phyloP scores from a whole-genome alignment of 1,139 yeast species.

The Neolecta irregularis region DNA sequence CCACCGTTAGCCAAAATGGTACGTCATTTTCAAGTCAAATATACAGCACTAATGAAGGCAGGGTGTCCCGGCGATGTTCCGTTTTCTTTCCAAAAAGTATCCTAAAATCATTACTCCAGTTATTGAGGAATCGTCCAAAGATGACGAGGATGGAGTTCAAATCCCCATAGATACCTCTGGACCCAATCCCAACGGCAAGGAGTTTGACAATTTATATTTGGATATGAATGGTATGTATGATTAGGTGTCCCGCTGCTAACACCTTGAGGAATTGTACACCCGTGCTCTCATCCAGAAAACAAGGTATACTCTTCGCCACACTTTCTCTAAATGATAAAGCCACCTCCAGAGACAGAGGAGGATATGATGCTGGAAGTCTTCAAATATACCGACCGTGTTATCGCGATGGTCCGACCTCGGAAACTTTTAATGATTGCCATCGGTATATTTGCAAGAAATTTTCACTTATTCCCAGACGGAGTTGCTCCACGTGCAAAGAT shows the following conservation, averaged over 20 bases:
- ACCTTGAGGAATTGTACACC: too few species aligned
- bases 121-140: conserved; percentile 49
- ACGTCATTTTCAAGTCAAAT: too few species aligned
- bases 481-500: conserved; percentile 98
- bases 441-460: too few species aligned
- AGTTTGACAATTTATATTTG: conserved; percentile 64
- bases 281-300: conserved; percentile 92
- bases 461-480: too few species aligned
- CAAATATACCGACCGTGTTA: conserved; percentile 74
- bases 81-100: conserved; percentile 88
- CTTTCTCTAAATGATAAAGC: too few species aligned
- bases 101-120: conserved; percentile 91
- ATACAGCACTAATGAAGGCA: too few species aligned
- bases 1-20: too few species aligned
- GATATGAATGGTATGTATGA: conserved; percentile 99
- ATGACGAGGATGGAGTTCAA: conserved; percentile 37
- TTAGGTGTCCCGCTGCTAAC: too few species aligned
- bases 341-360: conserved; percentile 87
- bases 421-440: conserved; percentile 82
- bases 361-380: conserved; percentile 88
- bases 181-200: conserved; percentile 88
- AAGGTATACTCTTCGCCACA: too few species aligned
- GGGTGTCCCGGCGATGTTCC: conserved; percentile 89
- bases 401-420: conserved; percentile 88
- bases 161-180: conserved; percentile 54